A percentile compares a stretch with the other conserved stretches of the same genome.
phyloP scores from a whole-genome alignment of 2,329 filamentous ascomycete genomes.

The Drechslerella stenobrocha region DNA sequence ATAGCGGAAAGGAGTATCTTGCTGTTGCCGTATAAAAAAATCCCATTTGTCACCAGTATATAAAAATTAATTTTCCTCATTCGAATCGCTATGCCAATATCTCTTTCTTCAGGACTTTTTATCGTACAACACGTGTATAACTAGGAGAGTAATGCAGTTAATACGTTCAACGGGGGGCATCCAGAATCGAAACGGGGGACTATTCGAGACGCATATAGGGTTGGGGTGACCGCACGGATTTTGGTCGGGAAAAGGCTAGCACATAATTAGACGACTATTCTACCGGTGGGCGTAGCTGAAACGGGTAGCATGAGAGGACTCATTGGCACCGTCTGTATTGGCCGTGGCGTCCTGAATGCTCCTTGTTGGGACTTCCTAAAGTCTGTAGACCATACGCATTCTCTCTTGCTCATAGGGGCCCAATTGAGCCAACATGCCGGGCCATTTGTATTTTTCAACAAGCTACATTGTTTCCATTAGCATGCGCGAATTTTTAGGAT shows the following conservation, averaged over 20 bases:
- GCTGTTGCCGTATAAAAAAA: slow-evolving; percentile 49
- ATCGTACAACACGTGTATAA: slow-evolving; percentile 48
- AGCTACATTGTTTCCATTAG: slow-evolving; percentile 26
- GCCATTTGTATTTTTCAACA: slow-evolving; percentile 29
- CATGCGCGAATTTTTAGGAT: not conserved
- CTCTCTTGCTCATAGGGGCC: slow-evolving; percentile 15
- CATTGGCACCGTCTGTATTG: not conserved
- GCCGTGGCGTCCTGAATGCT: not conserved
- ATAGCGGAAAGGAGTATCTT: slow-evolving; percentile 29
- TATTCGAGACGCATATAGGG: too few species aligned
- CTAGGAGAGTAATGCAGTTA: slow-evolving; percentile 13
- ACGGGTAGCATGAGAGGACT: too few species aligned
- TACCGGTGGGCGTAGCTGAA: too few species aligned
- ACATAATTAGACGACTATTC: too few species aligned
- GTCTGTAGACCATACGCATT: slow-evolving; percentile 13
- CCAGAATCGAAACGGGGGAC: too few species aligned
- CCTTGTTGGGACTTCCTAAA: slow-evolving; percentile 12
- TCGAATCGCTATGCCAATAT: slow-evolving; percentile 40
- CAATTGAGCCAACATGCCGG: slow-evolving; percentile 5
- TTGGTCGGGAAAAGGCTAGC: too few species aligned
- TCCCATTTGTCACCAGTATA: slow-evolving; percentile 43
- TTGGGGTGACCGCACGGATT: too few species aligned
- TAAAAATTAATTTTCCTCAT: slow-evolving; percentile 43
- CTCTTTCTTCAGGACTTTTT: slow-evolving; percentile 49
- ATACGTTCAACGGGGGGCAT: slow-evolving; percentile 11